These are phyloP conservation scores for Cylindricascospora bacillispora DNA, from an alignment of 1,139 yeast genomes.

Conservation along the genomic window DNA sequence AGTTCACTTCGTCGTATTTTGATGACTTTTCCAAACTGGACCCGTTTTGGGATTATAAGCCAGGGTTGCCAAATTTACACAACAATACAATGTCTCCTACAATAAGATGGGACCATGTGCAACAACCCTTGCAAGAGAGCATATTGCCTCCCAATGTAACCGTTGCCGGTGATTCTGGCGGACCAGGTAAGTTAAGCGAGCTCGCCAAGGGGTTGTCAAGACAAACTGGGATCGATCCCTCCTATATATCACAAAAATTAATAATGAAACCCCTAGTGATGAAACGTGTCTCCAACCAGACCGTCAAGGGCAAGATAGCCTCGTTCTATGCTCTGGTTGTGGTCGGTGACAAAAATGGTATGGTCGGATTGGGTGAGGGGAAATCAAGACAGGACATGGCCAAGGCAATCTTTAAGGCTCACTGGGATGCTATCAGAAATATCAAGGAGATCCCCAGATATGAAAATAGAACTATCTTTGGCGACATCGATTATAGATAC, in stretches of 20 bases:
- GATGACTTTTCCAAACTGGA: slow-evolving; percentile 49
- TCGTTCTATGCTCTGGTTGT: slow-evolving; percentile 78
- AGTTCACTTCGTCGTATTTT: slow-evolving; percentile 48
- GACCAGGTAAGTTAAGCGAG: slow-evolving; percentile 16
- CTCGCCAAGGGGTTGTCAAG: slow-evolving; percentile 49
- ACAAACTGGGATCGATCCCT: slow-evolving; percentile 62
- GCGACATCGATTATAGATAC: slow-evolving; percentile 69
- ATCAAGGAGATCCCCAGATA: slow-evolving; percentile 71
- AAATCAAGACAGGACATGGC: slow-evolving; percentile 71
- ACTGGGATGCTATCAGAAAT: slow-evolving; percentile 89
- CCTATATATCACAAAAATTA: slow-evolving; percentile 46
- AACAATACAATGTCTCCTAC: slow-evolving; percentile 27
- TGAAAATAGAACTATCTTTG: slow-evolving; percentile 84
- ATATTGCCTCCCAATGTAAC: slow-evolving; percentile 30
- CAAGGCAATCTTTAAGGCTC: slow-evolving; percentile 73
- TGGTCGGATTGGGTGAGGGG: slow-evolving; percentile 94
- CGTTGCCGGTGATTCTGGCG: slow-evolving; percentile 8
- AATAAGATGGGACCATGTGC: slow-evolving; percentile 22
- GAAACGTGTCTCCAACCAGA: slow-evolving; percentile 84
- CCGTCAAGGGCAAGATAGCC: slow-evolving; percentile 85
- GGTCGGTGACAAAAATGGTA: slow-evolving; percentile 88
- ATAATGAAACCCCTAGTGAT: slow-evolving; percentile 54
- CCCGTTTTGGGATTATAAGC: slow-evolving; percentile 44
- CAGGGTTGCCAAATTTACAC: slow-evolving; percentile 29
- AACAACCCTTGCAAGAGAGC: slow-evolving; percentile 19